Conservation (phyloP, 768 basidiomycete species). For the Mycena crocata region DNA sequence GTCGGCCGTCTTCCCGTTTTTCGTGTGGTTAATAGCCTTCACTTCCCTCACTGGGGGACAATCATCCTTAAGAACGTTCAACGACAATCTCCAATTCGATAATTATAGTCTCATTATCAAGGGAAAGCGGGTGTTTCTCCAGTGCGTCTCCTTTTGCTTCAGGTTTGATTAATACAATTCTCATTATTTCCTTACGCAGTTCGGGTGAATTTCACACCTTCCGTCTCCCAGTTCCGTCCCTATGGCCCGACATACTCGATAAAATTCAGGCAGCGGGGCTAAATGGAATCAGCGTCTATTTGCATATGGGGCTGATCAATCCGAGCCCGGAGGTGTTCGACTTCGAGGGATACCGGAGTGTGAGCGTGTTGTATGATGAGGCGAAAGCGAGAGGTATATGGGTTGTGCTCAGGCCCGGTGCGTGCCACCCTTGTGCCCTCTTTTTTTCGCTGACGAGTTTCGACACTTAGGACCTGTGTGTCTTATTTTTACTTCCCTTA, state of each 20-base stretch:
- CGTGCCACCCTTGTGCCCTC: slow-evolving; percentile 27
- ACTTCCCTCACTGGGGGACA: too few species aligned
- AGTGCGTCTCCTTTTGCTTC: too few species aligned
- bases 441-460: background rate
- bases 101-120: too few species aligned
- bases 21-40: too few species aligned
- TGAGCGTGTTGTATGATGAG: slow-evolving; percentile 64
- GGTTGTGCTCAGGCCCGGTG: slow-evolving; percentile 68
- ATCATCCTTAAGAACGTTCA: too few species aligned
- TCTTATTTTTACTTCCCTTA: too few species aligned
- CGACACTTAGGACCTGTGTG: too few species aligned
- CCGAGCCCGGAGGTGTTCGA: slow-evolving; percentile 66
- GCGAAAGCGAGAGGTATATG: slow-evolving; percentile 67
- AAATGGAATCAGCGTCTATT: slow-evolving; percentile 68
- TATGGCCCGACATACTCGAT: slow-evolving; percentile 73
- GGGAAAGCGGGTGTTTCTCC: too few species aligned
- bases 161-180: too few species aligned
- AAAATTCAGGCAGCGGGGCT: slow-evolving; percentile 71
- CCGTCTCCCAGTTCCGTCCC: slow-evolving; percentile 67
- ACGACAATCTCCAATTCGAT: too few species aligned
- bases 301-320: slow-evolving; percentile 69
- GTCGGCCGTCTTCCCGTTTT: too few species aligned
- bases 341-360: slow-evolving; percentile 61
- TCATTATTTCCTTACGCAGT: too few species aligned
- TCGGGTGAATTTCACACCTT: slow-evolving; percentile 75